These are phyloP conservation scores for Quercus glauca DNA, from an alignment of 306 rosid genomes.

Conservation along the genomic window DNA sequence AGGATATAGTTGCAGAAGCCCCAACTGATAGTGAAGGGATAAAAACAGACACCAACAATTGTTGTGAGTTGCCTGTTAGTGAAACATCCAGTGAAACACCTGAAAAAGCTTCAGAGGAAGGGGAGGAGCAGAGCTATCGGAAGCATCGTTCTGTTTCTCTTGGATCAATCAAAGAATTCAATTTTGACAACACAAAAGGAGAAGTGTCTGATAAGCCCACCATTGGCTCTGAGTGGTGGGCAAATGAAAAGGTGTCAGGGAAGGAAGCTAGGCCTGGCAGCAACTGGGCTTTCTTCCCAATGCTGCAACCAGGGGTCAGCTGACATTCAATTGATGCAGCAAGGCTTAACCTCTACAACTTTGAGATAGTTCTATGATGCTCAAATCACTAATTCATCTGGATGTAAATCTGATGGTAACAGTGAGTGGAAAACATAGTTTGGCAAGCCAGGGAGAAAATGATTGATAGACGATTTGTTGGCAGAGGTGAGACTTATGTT, in stretches of 20 bases:
- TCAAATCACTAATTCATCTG: slow-evolving; percentile 30
- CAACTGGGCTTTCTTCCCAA: slow-evolving; percentile 80
- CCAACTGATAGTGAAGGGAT: slow-evolving; percentile 37
- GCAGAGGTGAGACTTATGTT: slow-evolving; percentile 30
- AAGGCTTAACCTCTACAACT: slow-evolving; percentile 36
- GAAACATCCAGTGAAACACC: slow-evolving; percentile 38
- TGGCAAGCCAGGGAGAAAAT: slow-evolving; percentile 28
- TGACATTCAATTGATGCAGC: slow-evolving; percentile 32
- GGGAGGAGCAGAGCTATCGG: slow-evolving; percentile 50
- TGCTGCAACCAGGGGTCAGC: slow-evolving; percentile 66
- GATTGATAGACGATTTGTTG: slow-evolving; percentile 30
- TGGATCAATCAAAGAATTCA: slow-evolving; percentile 78
- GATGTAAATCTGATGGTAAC: slow-evolving; percentile 44
- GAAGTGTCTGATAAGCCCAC: slow-evolving; percentile 46
- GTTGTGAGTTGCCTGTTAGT: slow-evolving; percentile 27
- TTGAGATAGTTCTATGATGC: slow-evolving; percentile 23
- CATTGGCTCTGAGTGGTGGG: slow-evolving; percentile 80
- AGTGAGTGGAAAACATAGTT: slow-evolving; percentile 27
- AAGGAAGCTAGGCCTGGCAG: slow-evolving; percentile 61
- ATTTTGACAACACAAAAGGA: slow-evolving; percentile 73
- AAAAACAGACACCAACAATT: slow-evolving; percentile 30
- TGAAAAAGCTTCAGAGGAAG: slow-evolving; percentile 38
- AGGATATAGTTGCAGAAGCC: slow-evolving; percentile 42
- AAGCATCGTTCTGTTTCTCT: slow-evolving; percentile 63
- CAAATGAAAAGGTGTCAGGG: slow-evolving; percentile 48